These are phyloP conservation scores for Dothidotthia symphoricarpi DNA, from an alignment of 2,329 filamentous ascomycete genomes.

Conservation along the genomic window DNA sequence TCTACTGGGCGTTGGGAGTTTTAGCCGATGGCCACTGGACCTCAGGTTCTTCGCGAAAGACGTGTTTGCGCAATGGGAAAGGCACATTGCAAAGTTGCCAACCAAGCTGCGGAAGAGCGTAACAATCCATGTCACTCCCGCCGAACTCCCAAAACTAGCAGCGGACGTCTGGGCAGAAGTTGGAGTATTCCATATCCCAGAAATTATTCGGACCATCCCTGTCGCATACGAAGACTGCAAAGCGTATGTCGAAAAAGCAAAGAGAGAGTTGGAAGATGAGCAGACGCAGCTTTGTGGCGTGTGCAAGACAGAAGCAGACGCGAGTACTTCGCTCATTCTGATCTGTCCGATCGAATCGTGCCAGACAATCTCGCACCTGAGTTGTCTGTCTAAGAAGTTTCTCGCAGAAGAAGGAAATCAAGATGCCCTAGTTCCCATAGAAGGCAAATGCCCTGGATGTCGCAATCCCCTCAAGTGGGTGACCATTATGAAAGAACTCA, in stretches of 20 bases:
- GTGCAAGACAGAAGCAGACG: constrained; percentile 46
- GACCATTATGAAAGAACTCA: constrained; percentile 79
- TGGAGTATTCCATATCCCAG: constrained; percentile 27
- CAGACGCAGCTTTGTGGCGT: constrained; percentile 46
- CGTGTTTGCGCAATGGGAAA: constrained; percentile 68
- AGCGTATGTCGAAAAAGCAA: constrained; percentile 53
- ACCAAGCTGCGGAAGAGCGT: constrained; percentile 28
- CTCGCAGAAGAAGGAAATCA: constrained; percentile 43
- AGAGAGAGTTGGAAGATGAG: constrained; percentile 23
- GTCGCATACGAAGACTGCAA: constrained; percentile 54
- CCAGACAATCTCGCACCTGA: constrained; percentile 52
- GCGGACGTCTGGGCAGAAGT: constrained; percentile 21
- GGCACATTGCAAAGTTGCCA: constrained; percentile 39
- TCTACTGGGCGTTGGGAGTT: constrained; percentile 75
- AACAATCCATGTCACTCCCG: constrained; percentile 30
- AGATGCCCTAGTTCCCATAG: constrained; percentile 60
- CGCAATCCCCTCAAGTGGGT: constrained; percentile 64
- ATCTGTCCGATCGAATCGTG: constrained; percentile 55
- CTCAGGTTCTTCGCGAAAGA: constrained; percentile 75
- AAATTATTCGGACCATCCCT: constrained; percentile 46
- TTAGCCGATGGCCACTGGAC: constrained; percentile 76
- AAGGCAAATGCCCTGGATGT: constrained; percentile 72
- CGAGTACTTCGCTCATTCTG: constrained; percentile 45
- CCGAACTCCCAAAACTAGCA: constrained; percentile 22
- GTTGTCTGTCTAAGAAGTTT: constrained; percentile 56